These are phyloP conservation scores for Scleroderma citrinum DNA, from an alignment of 768 basidiomycete species.

Conservation along the genomic window DNA sequence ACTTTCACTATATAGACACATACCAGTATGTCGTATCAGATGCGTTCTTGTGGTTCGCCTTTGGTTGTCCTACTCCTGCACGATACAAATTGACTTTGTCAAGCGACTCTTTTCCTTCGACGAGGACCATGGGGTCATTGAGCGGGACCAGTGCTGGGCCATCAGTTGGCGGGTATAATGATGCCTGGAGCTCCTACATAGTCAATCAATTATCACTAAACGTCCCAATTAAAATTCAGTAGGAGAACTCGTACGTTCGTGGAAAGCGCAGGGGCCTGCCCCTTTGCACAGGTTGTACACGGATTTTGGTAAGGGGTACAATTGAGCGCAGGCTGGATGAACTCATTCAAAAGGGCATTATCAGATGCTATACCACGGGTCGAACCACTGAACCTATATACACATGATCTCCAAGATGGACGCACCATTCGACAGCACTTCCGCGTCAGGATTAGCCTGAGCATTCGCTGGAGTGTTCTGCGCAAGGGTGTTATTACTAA, in stretches of 20 bases:
- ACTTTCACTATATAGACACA: background rate
- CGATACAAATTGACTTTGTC: constrained; percentile 24
- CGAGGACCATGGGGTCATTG: constrained; percentile 22
- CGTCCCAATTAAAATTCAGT: background rate
- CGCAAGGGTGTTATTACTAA: constrained; percentile 17
- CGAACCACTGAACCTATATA: background rate
- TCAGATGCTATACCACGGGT: constrained; percentile 14
- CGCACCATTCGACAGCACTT: constrained; percentile 21
- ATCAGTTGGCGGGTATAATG: constrained; percentile 19
- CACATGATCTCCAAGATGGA: too few species aligned
- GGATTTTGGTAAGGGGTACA: constrained; percentile 21
- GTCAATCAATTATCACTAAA: background rate
- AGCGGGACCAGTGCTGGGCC: constrained; percentile 21
- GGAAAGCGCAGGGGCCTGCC: constrained; percentile 15
- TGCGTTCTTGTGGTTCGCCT: constrained; percentile 18
- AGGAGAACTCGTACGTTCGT: constrained; percentile 15
- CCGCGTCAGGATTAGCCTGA: constrained; percentile 19
- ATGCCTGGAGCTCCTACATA: constrained; percentile 19
- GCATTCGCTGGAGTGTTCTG: constrained; percentile 22
- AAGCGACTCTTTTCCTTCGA: constrained; percentile 19
- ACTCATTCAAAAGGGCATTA: constrained; percentile 20
- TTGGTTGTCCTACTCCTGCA: constrained; percentile 21
- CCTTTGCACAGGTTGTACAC: constrained; percentile 18
- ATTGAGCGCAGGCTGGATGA: constrained; percentile 21
- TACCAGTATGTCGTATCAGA: constrained; percentile 19